phyloP scores from a whole-genome alignment of 768 basidiomycete species.

The Botryobasidium botryosum region DNA sequence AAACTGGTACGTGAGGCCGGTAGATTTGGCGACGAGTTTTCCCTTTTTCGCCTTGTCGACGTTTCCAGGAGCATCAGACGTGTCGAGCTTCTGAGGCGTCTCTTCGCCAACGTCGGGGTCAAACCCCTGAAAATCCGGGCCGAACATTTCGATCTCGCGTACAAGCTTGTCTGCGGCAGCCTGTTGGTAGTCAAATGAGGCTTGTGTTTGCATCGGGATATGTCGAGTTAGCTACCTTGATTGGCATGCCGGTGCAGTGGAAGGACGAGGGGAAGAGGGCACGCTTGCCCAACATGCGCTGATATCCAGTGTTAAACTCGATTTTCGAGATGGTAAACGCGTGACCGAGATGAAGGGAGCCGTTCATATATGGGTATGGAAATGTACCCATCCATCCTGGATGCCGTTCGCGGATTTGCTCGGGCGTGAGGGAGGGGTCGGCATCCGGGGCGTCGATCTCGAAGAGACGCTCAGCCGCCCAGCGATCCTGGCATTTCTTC shows the following conservation, averaged over 20 bases:
- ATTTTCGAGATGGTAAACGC: conserved; percentile 97
- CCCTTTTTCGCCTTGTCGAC: conserved; percentile 86
- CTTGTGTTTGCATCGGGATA: not conserved
- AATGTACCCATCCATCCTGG: conserved; percentile 98
- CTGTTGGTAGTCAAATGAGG: conserved; percentile 33
- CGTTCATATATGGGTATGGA: conserved; percentile 98
- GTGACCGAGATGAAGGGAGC: conserved; percentile 90
- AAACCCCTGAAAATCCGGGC: conserved; percentile 67
- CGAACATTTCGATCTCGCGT: conserved; percentile 93
- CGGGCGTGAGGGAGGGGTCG: conserved; percentile 39
- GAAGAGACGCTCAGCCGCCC: conserved; percentile 64
- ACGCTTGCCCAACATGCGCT: conserved; percentile 87
- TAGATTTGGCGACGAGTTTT: conserved; percentile 82
- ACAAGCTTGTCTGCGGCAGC: conserved; percentile 95
- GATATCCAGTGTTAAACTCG: conserved; percentile 90
- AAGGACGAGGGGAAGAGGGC: conserved; percentile 95
- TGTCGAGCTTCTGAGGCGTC: not conserved
- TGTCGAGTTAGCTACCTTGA: conserved; percentile 48
- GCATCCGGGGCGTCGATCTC: conserved; percentile 60
- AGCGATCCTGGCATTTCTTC: conserved; percentile 65
- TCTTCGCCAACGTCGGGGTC: conserved; percentile 27
- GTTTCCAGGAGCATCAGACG: conserved; percentile 21
- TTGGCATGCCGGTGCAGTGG: conserved; percentile 98
- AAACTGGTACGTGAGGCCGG: conserved; percentile 92
- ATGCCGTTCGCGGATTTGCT: conserved; percentile 52